phyloP scores from a whole-genome alignment of 2,329 filamentous ascomycete genomes.

The Mycosphaerella sp. region DNA sequence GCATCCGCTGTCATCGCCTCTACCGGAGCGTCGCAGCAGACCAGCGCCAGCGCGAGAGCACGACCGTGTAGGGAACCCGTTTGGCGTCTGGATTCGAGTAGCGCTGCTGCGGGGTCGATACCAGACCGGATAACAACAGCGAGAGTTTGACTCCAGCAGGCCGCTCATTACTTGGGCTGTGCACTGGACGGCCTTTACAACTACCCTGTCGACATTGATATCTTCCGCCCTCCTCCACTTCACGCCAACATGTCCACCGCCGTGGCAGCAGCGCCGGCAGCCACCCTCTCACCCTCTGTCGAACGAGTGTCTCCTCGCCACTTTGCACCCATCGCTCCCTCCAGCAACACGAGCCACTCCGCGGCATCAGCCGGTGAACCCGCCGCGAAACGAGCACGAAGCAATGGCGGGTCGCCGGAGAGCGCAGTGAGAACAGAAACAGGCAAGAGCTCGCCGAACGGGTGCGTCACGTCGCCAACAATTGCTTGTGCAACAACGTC shows the following conservation, averaged over 20 bases:
- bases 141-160: not conserved
- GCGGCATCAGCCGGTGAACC: constrained; percentile 22
- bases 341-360: constrained; percentile 21
- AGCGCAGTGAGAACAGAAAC: constrained; percentile 22
- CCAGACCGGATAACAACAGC: not conserved
- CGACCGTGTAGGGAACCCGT: not conserved
- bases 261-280: constrained; percentile 39
- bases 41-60: not conserved
- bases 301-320: constrained; percentile 38
- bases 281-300: constrained; percentile 32
- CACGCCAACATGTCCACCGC: constrained; percentile 42
- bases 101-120: constrained; percentile 13
- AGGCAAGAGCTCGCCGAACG: constrained; percentile 50
- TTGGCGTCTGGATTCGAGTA: constrained; percentile 6
- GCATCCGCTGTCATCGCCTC: no score
- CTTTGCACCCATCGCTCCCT: constrained; percentile 41
- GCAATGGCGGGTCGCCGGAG: constrained; percentile 33
- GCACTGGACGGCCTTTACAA: no score
- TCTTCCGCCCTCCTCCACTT: constrained; percentile 1
- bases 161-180: not conserved
- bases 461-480: constrained; percentile 33
- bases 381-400: constrained; percentile 30
- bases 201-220: constrained; percentile 3
- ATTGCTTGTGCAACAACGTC: constrained; percentile 23
- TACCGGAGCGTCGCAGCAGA: not conserved